Evolutionary conservation across 495 filamentous ascomycete genomes (phyloP), one percentile per base, ranked within the genome.

Genomic region (Beverwykella pulmonaria): DNA sequence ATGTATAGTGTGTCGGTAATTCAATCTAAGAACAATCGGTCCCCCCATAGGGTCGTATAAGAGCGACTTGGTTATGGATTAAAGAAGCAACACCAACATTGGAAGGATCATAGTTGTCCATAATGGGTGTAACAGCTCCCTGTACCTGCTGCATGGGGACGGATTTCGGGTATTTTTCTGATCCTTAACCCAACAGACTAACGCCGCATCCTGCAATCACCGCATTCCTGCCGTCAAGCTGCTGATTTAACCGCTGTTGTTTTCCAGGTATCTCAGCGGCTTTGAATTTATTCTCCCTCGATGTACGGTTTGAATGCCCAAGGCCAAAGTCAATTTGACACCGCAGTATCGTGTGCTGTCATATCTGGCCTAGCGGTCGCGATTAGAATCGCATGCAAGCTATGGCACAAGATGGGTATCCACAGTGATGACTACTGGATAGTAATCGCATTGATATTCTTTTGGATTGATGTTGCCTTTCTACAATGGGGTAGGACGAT

Each of bases 371-470:
- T 56, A 25, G 50, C 36, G 2, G 53, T 64, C 12, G 50, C 19
- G 1, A 19, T 64, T 25, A 6, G 61, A 32, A 27, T 64, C 52
- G 25, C 30, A 2, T 57, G 52, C 53, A 64, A 64, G 53, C 15
- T 47, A 1, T n/a, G 25, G 61, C 27, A 53, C n/a, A 64, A 64
- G 52, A 20, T 46, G 29, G 61, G 61, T 5, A 17, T 64, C 19
- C 48, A 53, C 9, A 17, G 39, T 7, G 61, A 64, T 49, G 61
- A 64, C 44, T 64, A 56, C 61, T 64, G 52, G 53, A 48, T 64
- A 14, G 23, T 64, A 9, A 48, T 20, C 2, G 53, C 23, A 7
- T 34, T 64, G 17, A 23, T 20, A 3, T 49, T 44, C 4, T 57
- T 32, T 26, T 36, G 17, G 25, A 23, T 20, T 10, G 17, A 22